Conservation (phyloP, 768 basidiomycete species). For the Russula olivacea region DNA sequence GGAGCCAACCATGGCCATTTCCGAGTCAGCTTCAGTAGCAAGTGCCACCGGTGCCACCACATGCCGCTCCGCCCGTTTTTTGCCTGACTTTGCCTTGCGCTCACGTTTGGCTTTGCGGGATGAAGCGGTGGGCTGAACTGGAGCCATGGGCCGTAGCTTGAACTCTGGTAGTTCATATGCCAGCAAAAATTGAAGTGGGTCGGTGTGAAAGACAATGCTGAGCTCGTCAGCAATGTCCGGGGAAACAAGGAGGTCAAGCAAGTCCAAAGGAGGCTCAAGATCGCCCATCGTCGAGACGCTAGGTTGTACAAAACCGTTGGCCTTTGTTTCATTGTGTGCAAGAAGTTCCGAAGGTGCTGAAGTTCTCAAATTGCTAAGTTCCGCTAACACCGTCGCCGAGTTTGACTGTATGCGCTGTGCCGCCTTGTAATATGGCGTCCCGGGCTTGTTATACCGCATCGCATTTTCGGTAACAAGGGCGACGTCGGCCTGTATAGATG, state of each 20-base stretch:
- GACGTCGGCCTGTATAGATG: constrained; percentile 61
- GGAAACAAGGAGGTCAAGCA: constrained; percentile 52
- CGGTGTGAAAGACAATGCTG: constrained; percentile 48
- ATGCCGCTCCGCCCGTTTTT: constrained; percentile 15
- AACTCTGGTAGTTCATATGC: constrained; percentile 55
- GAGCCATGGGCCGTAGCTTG: constrained; percentile 57
- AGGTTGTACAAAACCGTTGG: neutral
- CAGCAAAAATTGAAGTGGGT: constrained; percentile 64
- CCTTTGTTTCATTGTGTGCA: neutral
- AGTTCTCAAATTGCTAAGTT: constrained; percentile 34
- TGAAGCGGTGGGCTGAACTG: constrained; percentile 36
- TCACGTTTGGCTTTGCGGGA: constrained; percentile 32
- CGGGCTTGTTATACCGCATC: constrained; percentile 73
- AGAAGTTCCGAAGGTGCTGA: constrained; percentile 14
- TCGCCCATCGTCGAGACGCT: constrained; percentile 45
- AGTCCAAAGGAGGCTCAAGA: constrained; percentile 61
- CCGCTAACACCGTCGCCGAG: constrained; percentile 39
- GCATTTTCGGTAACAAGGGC: constrained; percentile 82
- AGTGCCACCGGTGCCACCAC: neutral
- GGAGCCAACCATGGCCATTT: constrained; percentile 37
- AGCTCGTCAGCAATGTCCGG: constrained; percentile 49
- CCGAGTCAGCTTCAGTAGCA: constrained; percentile 6
- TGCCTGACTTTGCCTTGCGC: constrained; percentile 17
- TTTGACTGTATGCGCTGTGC: constrained; percentile 57
- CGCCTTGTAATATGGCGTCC: constrained; percentile 61